Base-by-base conservation (phyloP, 352 stramenopile species). In the Elongisporangium senticosum region DNA sequence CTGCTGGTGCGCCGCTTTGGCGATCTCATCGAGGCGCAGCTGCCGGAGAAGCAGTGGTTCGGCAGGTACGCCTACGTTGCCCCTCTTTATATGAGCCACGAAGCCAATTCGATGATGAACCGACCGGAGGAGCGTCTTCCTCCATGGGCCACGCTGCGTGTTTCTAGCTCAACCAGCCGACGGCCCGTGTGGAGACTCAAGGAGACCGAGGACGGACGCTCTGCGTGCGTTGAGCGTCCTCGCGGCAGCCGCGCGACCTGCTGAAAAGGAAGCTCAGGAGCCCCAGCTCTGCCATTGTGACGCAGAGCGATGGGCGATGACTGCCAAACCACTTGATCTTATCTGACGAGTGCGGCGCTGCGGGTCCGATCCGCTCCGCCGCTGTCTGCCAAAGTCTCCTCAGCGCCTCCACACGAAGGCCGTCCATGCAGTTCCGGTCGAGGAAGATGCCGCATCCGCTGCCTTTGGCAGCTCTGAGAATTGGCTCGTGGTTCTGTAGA, bases 301-400 rank as follows among this genome's bases (percentile, higher is more conserved):
- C 33, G 33, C 33, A 43, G 33, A 43, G 13, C 49, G 33, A 51
- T 53, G 54, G 77, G 62, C 75, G 39, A 69, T 73, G 83, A 93
- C 67, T 93, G 80, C 74, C 77, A 93, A 93, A 91, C 71, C 75
- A 77, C 79, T 93, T 93, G 83, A 93, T 91, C 83, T 93, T 91
- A 93, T 91, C 83, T 86, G 62, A 86, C 57, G 54, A 58, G 50
- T 49, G 26, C 51, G 40, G 53, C 50, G 23, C 21, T 61, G 50
- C 47, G 56, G 65, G 37, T 63, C 26, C 62, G 21, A 58, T 56
- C 57, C 26, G 24, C 14, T 59, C 11, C 24, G 57, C 26, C 53
- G 50, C 17, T 43, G 33, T 63, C 33, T 17, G 33, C 0, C 13
- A 10, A 43, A 1, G 33, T 43, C 33, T 43, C 51, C 37, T 49